Base-by-base conservation (phyloP, 2,329 filamentous ascomycete species). In the Shiraia sp. region DNA sequence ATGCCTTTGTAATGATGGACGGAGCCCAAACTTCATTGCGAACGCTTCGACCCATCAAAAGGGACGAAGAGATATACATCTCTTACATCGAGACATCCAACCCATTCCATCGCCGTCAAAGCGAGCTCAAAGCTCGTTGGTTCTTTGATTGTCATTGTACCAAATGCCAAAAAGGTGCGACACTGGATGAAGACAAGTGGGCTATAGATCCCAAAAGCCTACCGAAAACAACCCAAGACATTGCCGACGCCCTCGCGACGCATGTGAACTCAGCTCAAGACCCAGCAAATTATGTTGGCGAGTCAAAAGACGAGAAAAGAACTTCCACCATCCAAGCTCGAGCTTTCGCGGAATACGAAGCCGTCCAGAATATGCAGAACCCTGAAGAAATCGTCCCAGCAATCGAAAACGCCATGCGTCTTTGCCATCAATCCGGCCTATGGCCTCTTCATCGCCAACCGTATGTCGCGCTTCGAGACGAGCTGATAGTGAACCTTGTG, bases 51-150 rank as follows among this genome's bases (percentile, higher is more conserved):
- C 70, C 75, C 0, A 81, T 86, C 45, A 61, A 69, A 13, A 72
- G 74, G 42, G 75, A 74, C 46, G 76, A 81, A 22, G 81, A 86
- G 57, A 72, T 86, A 22, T 79, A 75, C 52, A 79, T 85, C 44
- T 79, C 80, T 3, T 86, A 86, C 56, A 72, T 83, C 47, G 82
- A 86, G 53, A 70, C 71, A 25, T 81, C 77, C 0, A 74, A 76
- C 27, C 75, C 80, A 0, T 73, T 71, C 17, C 52, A 66, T 7
- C 68, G 71, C n/a, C 77, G 82, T 3, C 78, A 76, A 47, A 63
- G 63, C 2, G 77, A 82, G 51, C 72, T 86, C 1, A 64, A 66
- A 32, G 65, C 72, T 16, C 72, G 77, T 19, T 86, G 82, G 68
- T 80, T 77, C 59, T 86, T 86, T 63, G 67, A 64, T 10, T 86